A percentile compares a stretch with the other conserved stretches of the same genome.
phyloP scores from a whole-genome alignment of 2,329 filamentous ascomycete genomes.

The Talaromyces sp. region DNA sequence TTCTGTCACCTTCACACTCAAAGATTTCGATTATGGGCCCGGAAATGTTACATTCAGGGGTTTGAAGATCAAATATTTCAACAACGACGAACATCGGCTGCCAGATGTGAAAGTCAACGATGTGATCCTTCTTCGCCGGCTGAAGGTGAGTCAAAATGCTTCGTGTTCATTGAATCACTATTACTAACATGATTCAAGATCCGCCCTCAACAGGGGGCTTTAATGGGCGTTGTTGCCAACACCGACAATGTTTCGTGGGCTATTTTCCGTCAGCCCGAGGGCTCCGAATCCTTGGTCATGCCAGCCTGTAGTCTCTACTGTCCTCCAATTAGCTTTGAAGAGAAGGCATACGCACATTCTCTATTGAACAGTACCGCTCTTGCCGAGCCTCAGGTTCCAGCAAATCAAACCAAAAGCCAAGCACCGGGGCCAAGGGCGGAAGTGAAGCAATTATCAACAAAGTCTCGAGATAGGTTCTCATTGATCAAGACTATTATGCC shows the following conservation, averaged over 20 bases:
- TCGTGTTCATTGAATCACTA: not conserved
- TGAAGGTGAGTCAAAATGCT: slow-evolving; percentile 43
- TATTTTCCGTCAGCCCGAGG: slow-evolving; percentile 25
- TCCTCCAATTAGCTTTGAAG: slow-evolving; percentile 20
- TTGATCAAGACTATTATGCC: slow-evolving; percentile 59
- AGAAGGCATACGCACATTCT: slow-evolving; percentile 22
- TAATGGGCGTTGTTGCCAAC: slow-evolving; percentile 23
- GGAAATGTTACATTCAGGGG: slow-evolving; percentile 30
- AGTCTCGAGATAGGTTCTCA: slow-evolving; percentile 47
- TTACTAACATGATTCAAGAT: slow-evolving; percentile 3
- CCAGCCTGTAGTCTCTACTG: slow-evolving; percentile 23
- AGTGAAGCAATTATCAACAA: not conserved
- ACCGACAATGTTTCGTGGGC: slow-evolving; percentile 25
- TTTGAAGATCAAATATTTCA: slow-evolving; percentile 57
- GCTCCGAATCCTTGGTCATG: slow-evolving; percentile 14
- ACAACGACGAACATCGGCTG: slow-evolving; percentile 34
- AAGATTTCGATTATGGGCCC: slow-evolving; percentile 49
- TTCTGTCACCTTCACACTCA: slow-evolving; percentile 57
- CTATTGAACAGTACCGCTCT: slow-evolving; percentile 19
- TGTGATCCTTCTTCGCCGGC: slow-evolving; percentile 56
- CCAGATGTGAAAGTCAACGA: slow-evolving; percentile 51
- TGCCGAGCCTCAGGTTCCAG: not conserved
- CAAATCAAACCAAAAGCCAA: not conserved
- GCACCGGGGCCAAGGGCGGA: not conserved
- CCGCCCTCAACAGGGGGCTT: slow-evolving; percentile 18